Conservation (phyloP, 148 eudicot species). For the Persicaria tinctoria region DNA sequence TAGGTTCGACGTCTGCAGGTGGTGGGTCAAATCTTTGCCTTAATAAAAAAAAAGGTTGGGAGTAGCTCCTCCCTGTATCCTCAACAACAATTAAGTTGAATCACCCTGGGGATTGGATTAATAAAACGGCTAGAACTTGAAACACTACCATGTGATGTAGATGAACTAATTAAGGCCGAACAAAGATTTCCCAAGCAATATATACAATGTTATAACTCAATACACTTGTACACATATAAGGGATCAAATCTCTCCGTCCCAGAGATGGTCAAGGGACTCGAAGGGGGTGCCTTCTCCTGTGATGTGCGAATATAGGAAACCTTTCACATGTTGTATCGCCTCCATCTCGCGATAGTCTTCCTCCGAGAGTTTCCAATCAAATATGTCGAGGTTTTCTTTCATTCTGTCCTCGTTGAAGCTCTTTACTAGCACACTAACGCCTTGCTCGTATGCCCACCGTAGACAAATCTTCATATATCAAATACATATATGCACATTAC, state of each 20-base stretch:
- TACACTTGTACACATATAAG: not conserved
- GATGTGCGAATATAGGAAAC: slow-evolving; percentile 13
- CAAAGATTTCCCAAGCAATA: too few species aligned
- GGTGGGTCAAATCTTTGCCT: too few species aligned
- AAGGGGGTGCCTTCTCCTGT: slow-evolving; percentile 15
- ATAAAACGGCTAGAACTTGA: too few species aligned
- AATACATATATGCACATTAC: not conserved
- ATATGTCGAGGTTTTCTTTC: slow-evolving; percentile 22
- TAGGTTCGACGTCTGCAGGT: too few species aligned
- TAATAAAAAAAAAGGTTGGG: too few species aligned
- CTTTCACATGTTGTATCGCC: slow-evolving; percentile 19
- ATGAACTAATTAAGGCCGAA: too few species aligned
- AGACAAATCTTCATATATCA: slow-evolving; percentile 13
- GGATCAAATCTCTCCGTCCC: slow-evolving; percentile 23
- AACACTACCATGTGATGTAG: too few species aligned
- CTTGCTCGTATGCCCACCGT: slow-evolving; percentile 25
- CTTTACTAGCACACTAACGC: slow-evolving; percentile 19
- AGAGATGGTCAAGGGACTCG: slow-evolving; percentile 18
- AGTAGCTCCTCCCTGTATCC: too few species aligned
- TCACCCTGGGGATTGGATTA: too few species aligned
- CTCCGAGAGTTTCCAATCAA: slow-evolving; percentile 16
- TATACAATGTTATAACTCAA: too few species aligned
- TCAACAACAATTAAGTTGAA: too few species aligned
- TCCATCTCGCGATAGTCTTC: slow-evolving; percentile 19
- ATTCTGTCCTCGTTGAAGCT: slow-evolving; percentile 20